Base-by-base conservation (phyloP, 495 filamentous ascomycete genomes). In the Xylaria venustula region DNA sequence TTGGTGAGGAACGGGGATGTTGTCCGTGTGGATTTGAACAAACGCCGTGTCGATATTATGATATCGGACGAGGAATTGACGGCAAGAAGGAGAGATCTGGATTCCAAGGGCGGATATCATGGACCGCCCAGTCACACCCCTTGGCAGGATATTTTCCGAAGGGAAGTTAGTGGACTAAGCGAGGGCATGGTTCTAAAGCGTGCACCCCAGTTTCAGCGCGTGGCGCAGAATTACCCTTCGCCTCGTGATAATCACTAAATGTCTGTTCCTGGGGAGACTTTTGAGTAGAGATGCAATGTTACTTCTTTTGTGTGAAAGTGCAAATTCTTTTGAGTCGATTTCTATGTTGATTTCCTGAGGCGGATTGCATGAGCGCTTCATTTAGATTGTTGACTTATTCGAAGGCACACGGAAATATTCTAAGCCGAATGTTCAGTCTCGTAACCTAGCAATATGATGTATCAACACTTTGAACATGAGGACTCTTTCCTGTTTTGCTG, bases 21-120 rank as follows among this genome's bases (percentile, higher is more conserved):
- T 48, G 67, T 87, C 17, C 74, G 81, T 7, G 81, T 87, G 46
- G 84, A 87, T 61, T 67, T 85, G 57, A 80, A 73, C 54, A 80
- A 80, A 61, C 76, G 79, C 14, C 75, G 71, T 2, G 78, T 87
- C 0, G 77, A 87, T 61, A 76, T 87, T 26, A 67, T 84, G 42
- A 72, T 86, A 12, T 68, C 72, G 1, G 73, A 79, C 7, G 52
- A 57, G 30, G 60, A 62, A 26, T n/a, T 62, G 5, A 12, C 8
- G 17, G 36, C 44, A 0, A 41, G 60, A 45, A 55, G 60, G 34
- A 41, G 28, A 17, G 25, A 49, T 44, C 17, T 62, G 0, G 60
- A 62, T 4, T 44, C 40, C 4, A 30, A 30, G 2, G 60, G 60
- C n/a, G 60, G 60, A 9, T 62, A 62, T 19, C 32, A 30, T n/a